Evolutionary conservation across 2,329 filamentous ascomycete genomes (phyloP), one percentile per base, ranked within the genome.

Genomic region (Cercospora berteroae): DNA sequence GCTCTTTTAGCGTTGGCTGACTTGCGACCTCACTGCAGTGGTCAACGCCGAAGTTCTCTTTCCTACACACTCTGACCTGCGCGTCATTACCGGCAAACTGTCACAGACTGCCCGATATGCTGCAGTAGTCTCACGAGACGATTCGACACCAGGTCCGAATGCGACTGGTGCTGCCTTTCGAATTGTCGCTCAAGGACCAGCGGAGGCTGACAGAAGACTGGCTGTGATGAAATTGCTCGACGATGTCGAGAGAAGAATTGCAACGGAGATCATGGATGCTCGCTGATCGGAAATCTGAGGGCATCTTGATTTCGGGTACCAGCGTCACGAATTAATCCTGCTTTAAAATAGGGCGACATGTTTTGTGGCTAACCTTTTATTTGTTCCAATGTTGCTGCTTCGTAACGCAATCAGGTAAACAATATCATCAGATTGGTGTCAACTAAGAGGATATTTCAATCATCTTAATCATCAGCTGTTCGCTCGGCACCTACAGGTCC

Each of bases 41-140:
- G 42, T 27, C 65, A 73, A 74, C 39, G 72, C 72, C 9, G 66
- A 70, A 64, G 69, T 72, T 23, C 66, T 74, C 33, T 73, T 71
- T 42, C 66, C 67, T 1, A 64, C 57, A 60, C 70, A 73, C 10
- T 66, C 63, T 3, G 67, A 69, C 60, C 65, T 72, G 33, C 69
- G 71, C 60, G 70, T 72, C 7, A 67, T 74, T 18, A 70, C 70
- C 1, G 70, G 66, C 6, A 69, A 70, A 56, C 52, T 63, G 13
- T 64, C 62, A 0, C 67, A 65, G 27, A 69, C 64, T 20, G 58
- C 64, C 7, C 66, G 70, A 39, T 69, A 70, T 44, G 67, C 68
- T 25, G 64, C 68, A 31, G 52, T 72, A 8, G 63, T 72, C 13
- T 69, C 69, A 10, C 56, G 59, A 23, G 68, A 73, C 44, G 64